A percentile compares a stretch with the other conserved stretches of the same genome.
phyloP scores from a whole-genome alignment of 768 basidiomycete species.

The Cyathus striatus region DNA sequence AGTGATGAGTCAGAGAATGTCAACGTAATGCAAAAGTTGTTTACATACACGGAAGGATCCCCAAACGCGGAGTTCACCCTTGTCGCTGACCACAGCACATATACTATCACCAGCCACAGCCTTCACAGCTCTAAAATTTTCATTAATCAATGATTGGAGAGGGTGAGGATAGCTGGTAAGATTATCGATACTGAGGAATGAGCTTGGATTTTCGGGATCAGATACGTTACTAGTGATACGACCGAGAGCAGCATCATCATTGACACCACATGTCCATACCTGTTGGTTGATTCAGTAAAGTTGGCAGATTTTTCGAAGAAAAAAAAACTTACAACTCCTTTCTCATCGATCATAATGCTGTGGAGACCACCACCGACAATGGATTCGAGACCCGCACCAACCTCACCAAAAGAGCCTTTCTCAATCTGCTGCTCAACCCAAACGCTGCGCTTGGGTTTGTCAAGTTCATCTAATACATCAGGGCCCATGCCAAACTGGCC shows the following conservation, averaged over 20 bases:
- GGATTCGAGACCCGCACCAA: slow-evolving; percentile 75
- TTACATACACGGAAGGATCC: slow-evolving; percentile 76
- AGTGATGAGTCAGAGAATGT: slow-evolving; percentile 4
- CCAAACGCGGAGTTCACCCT: slow-evolving; percentile 86
- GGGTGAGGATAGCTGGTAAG: slow-evolving; percentile 60
- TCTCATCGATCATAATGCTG: slow-evolving; percentile 83
- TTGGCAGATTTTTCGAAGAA: not conserved
- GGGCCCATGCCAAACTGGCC: slow-evolving; percentile 94
- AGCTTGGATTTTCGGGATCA: slow-evolving; percentile 56
- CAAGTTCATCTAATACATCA: slow-evolving; percentile 62
- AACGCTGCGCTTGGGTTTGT: slow-evolving; percentile 69
- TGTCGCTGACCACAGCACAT: slow-evolving; percentile 74
- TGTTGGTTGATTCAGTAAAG: slow-evolving; percentile 18
- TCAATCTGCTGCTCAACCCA: slow-evolving; percentile 77
- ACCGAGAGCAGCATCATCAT: slow-evolving; percentile 87
- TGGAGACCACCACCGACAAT: slow-evolving; percentile 87
- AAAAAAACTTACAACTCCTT: slow-evolving; percentile 68
- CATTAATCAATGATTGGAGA: slow-evolving; percentile 62
- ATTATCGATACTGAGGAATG: slow-evolving; percentile 50
- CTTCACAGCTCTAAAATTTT: slow-evolving; percentile 79
- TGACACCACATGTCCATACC: slow-evolving; percentile 84
- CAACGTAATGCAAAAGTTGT: not conserved
- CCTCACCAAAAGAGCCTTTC: slow-evolving; percentile 64
- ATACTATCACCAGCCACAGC: slow-evolving; percentile 86
- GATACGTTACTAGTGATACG: slow-evolving; percentile 60